These are phyloP conservation scores for Kuraishia floccosa DNA, from an alignment of 805 yeast species.

Conservation along the genomic window DNA sequence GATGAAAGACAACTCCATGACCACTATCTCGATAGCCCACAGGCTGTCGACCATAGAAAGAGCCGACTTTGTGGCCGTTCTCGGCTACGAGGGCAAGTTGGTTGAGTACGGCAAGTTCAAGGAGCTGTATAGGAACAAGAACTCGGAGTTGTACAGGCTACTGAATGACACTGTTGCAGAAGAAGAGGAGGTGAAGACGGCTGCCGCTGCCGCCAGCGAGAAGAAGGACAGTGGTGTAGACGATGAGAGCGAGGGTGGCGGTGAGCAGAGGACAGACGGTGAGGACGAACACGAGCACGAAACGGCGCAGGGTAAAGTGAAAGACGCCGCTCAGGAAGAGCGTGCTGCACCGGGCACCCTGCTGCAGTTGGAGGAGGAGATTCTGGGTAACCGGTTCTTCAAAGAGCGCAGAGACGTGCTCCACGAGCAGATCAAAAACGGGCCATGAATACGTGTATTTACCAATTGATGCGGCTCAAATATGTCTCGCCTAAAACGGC, in stretches of 20 bases:
- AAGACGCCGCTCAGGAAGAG: no score
- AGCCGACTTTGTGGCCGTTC: slow-evolving; percentile 71
- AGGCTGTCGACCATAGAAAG: slow-evolving; percentile 79
- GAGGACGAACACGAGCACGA: no score
- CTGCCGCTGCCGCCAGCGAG: background rate
- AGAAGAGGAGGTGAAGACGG: slow-evolving; percentile 1
- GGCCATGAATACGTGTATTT: no score
- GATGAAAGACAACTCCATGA: slow-evolving; percentile 47
- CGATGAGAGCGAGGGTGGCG: no score
- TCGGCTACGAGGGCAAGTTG: slow-evolving; percentile 67
- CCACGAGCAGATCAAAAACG: no score
- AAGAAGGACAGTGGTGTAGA: no score
- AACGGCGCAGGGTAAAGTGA: no score
- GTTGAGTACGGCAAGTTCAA: slow-evolving; percentile 65
- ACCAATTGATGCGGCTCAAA: no score
- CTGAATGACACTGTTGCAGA: slow-evolving; percentile 13
- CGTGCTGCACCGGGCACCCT: no score
- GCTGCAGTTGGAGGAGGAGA: no score
- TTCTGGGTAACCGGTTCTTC: slow-evolving; percentile 8
- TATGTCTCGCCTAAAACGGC: no score
- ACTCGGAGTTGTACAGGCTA: slow-evolving; percentile 18
- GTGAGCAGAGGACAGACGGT: no score
- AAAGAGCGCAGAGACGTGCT: slow-evolving; percentile 9
- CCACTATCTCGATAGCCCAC: slow-evolving; percentile 85
- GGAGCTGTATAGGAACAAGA: slow-evolving; percentile 35